Conservation (phyloP, 2,329 filamentous ascomycete genomes). For the Colletotrichum endophyticum region DNA sequence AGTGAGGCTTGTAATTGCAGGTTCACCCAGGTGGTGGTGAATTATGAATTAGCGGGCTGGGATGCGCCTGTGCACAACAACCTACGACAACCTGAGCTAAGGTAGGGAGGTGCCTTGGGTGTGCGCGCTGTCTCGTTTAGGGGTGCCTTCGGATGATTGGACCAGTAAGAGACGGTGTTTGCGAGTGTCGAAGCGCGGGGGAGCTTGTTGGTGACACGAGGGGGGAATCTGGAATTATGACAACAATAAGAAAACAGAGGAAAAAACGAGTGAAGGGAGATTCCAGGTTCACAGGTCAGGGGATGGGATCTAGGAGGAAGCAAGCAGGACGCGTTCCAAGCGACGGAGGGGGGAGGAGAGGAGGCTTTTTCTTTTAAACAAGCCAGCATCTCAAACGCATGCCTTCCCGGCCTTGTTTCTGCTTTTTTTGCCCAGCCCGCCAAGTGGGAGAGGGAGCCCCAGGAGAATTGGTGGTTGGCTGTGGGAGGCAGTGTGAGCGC, state of each 20-base stretch:
- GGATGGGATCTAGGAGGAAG: slow-evolving; percentile 5
- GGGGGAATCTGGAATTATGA: background rate
- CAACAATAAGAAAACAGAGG: background rate
- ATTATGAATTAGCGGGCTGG: slow-evolving; percentile 5
- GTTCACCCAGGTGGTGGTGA: background rate
- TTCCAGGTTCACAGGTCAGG: background rate
- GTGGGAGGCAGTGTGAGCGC: background rate
- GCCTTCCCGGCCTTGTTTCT: slow-evolving; percentile 12
- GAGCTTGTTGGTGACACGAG: background rate
- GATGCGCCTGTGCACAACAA: slow-evolving; percentile 11
- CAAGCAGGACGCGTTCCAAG: background rate
- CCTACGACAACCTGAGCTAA: background rate
- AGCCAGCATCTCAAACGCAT: slow-evolving; percentile 4
- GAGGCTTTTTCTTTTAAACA: slow-evolving; percentile 15
- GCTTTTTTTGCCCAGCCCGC: slow-evolving; percentile 8
- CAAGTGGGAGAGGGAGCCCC: slow-evolving; percentile 5
- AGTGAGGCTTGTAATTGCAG: slow-evolving; percentile 9
- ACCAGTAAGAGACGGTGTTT: background rate
- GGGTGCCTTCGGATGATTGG: slow-evolving; percentile 9
- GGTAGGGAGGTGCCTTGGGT: background rate
- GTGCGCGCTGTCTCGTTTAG: background rate
- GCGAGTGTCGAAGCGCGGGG: slow-evolving; percentile 1
- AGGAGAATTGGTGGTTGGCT: background rate
- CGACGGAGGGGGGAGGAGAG: background rate
- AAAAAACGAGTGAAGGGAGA: slow-evolving; percentile 13